A percentile compares a stretch with the other conserved stretches of the same genome.
These are phyloP conservation scores for Picea glauca DNA, from an alignment of 75 land plant species.

Conservation along the genomic window DNA sequence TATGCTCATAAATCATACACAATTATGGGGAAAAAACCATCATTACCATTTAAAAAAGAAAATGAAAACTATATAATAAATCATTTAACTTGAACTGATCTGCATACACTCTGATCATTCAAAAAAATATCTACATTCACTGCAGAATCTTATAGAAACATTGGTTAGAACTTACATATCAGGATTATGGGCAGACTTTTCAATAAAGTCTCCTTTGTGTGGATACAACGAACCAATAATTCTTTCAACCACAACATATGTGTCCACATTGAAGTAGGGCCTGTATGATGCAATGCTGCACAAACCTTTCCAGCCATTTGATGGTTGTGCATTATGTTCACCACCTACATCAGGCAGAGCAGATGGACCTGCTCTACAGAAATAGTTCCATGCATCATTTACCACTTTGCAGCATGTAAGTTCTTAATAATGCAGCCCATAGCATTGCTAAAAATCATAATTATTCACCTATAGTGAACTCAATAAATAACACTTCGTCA, in stretches of 20 bases:
- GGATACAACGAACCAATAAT: conserved; percentile 39
- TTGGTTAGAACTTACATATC: conserved; percentile 35
- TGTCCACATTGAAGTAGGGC: conserved; percentile 59
- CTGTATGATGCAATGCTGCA: conserved; percentile 38
- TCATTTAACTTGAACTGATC: too few relatives aligned
- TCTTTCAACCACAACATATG: conserved; percentile 42
- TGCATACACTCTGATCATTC: too few relatives aligned
- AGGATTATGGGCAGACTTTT: conserved; percentile 43
- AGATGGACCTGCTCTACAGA: conserved; percentile 28
- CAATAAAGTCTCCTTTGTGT: conserved; percentile 41
- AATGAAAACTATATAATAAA: not conserved
- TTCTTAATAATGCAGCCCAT: not conserved
- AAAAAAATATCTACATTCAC: not conserved
- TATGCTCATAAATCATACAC: not conserved
- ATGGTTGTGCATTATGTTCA: conserved; percentile 15
- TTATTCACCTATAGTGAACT: not conserved
- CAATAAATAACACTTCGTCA: not conserved
- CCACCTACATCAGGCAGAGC: conserved; percentile 32
- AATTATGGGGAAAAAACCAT: not conserved
- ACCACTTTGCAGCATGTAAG: not conserved
- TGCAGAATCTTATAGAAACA: not conserved
- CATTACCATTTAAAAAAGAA: not conserved
- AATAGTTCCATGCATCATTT: not conserved
- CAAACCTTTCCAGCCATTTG: conserved; percentile 36
- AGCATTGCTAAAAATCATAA: not conserved